Evolutionary conservation across 2,329 filamentous ascomycete genomes (phyloP).

Genomic region (Aspergillaceae sp.): DNA sequence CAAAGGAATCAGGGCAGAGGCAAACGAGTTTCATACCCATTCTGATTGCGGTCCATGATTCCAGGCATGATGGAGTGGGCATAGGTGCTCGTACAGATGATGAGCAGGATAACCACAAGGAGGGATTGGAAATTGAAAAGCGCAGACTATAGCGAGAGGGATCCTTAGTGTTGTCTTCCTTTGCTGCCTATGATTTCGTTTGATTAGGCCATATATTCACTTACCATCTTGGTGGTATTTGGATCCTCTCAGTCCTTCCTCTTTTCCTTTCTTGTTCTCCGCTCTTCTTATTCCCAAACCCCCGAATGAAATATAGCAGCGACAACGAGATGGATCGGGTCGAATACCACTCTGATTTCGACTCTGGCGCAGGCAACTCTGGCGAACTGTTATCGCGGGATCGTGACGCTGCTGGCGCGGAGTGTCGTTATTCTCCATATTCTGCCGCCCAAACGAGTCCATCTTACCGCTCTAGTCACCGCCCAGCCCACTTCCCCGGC

Average conservation of each 20-base stretch:
- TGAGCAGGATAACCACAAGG: constrained; percentile 83
- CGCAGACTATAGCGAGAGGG: constrained; percentile 56
- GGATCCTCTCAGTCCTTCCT: constrained; percentile 1
- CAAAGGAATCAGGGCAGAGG: too few species aligned
- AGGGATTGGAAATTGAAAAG: constrained; percentile 99
- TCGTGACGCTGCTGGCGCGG: too few species aligned
- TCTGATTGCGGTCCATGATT: constrained; percentile 86
- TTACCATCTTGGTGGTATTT: constrained; percentile 22
- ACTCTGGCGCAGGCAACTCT: too few species aligned
- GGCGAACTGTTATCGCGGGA: too few species aligned
- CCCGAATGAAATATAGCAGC: too few species aligned
- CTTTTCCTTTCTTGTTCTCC: neutral
- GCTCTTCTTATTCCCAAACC: too few species aligned
- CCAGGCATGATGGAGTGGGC: constrained; percentile 81
- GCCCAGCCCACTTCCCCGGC: constrained; percentile 2
- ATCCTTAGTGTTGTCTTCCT: neutral
- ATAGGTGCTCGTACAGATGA: constrained; percentile 94
- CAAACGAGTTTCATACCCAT: constrained; percentile 53
- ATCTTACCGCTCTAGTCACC: constrained; percentile 2
- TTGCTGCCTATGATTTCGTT: too few species aligned
- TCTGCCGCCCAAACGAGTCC: neutral
- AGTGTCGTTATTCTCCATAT: neutral
- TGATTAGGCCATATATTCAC: constrained; percentile 4
- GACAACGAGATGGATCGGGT: too few species aligned
- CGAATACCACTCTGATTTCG: too few species aligned